A percentile compares a stretch with the other conserved stretches of the same genome.
Evolutionary conservation across 2,329 filamentous ascomycete genomes (phyloP).

Genomic region (Botryotinia convoluta): DNA sequence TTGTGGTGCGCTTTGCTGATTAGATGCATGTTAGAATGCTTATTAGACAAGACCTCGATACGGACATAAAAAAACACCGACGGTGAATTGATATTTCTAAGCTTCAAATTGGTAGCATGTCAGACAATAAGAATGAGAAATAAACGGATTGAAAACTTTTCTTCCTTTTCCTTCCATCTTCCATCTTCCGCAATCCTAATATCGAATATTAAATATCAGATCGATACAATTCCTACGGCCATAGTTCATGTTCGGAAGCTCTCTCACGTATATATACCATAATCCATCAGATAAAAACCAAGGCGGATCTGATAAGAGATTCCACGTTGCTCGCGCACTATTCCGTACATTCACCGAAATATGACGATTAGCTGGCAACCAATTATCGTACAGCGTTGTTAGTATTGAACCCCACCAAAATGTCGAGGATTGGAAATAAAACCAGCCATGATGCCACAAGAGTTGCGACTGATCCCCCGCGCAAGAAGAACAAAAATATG

Average conservation of each 20-base stretch:
- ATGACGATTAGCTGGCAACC: neutral
- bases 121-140: neutral
- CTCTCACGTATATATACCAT: neutral
- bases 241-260: neutral
- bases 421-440: slow-evolving; percentile 17
- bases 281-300: slow-evolving; percentile 4
- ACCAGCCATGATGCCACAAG: slow-evolving; percentile 4
- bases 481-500: slow-evolving; percentile 28
- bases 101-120: neutral
- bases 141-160: neutral
- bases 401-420: neutral
- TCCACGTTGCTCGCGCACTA: neutral
- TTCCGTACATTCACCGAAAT: neutral
- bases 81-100: neutral
- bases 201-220: neutral
- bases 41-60: too few relatives aligned
- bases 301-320: slow-evolving; percentile 12
- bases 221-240: neutral
- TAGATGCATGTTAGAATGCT: neutral
- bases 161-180: neutral
- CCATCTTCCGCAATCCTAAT: neutral
- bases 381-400: neutral
- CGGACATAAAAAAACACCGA: slow-evolving; percentile 4
- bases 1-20: neutral
- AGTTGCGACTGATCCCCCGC: neutral